phyloP scores from a whole-genome alignment of 495 filamentous ascomycete species.

The Collariella sp. region DNA sequence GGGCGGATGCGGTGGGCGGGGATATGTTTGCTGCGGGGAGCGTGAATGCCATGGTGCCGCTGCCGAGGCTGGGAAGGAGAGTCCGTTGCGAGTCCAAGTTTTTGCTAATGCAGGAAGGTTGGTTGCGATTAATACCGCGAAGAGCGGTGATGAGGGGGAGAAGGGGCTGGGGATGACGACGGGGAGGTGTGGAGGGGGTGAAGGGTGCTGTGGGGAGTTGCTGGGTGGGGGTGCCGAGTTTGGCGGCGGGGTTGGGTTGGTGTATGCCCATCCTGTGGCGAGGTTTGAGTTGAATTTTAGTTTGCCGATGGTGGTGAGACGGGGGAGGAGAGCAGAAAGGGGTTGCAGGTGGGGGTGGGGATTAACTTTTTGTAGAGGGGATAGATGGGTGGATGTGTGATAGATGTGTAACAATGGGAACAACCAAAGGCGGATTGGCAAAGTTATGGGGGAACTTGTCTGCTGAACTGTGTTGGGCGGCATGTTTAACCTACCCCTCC shows the following conservation, averaged over 20 bases:
- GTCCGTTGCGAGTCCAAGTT: slow-evolving; percentile 77
- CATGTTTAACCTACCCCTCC: too few species aligned
- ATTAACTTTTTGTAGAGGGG: slow-evolving; percentile 72
- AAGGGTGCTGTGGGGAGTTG: slow-evolving; percentile 53
- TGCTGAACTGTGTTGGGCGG: too few species aligned
- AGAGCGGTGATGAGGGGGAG: slow-evolving; percentile 33
- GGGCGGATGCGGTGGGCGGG: slow-evolving; percentile 75
- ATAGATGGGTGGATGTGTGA: neutral
- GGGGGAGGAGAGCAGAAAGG: slow-evolving; percentile 84
- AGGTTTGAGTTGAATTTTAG: slow-evolving; percentile 94
- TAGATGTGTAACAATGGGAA: neutral
- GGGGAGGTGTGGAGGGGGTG: slow-evolving; percentile 41
- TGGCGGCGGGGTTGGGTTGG: slow-evolving; percentile 83
- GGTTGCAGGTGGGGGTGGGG: slow-evolving; percentile 84
- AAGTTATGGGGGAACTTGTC: too few species aligned
- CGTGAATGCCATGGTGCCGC: slow-evolving; percentile 71
- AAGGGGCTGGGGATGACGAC: slow-evolving; percentile 27
- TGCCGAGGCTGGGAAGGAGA: slow-evolving; percentile 70
- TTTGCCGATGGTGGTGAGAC: slow-evolving; percentile 69
- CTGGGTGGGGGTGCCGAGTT: slow-evolving; percentile 68
- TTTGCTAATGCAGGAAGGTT: slow-evolving; percentile 88
- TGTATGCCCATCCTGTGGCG: slow-evolving; percentile 87
- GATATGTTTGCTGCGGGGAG: slow-evolving; percentile 85
- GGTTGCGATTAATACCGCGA: slow-evolving; percentile 58
- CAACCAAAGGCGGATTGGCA: too few species aligned